Evolutionary conservation across 2,329 filamentous ascomycete genomes (phyloP).

Genomic region (Rutstroemia sp.): DNA sequence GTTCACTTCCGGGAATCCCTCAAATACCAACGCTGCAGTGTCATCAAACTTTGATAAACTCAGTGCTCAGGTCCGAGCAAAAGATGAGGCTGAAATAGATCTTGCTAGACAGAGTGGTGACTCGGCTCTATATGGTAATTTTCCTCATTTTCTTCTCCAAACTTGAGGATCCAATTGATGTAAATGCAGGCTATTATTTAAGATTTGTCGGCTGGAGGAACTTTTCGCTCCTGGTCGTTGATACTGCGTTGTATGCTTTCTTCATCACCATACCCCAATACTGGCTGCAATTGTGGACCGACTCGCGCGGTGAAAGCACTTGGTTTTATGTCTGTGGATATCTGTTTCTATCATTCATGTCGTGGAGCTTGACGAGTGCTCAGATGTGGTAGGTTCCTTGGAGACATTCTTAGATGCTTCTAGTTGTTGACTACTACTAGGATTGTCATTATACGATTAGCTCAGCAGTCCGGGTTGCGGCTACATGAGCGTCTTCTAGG

Average conservation of each 20-base stretch:
- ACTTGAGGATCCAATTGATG: neutral
- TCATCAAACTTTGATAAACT: constrained; percentile 14
- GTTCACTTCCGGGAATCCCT: neutral
- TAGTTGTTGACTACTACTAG: neutral
- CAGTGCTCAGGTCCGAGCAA: constrained; percentile 11
- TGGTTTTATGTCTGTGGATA: neutral
- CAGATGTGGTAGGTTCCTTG: constrained; percentile 3
- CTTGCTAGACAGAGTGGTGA: constrained; percentile 21
- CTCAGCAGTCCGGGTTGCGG: constrained; percentile 31
- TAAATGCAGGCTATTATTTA: constrained; percentile 2
- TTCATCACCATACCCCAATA: constrained; percentile 4
- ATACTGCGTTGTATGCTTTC: neutral
- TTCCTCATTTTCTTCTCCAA: neutral
- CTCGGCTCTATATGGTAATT: constrained; percentile 16
- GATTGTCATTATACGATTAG: constrained; percentile 25
- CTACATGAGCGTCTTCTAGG: constrained; percentile 29
- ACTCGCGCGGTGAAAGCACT: neutral
- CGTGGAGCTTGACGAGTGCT: neutral
- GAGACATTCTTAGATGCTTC: neutral
- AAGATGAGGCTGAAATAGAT: constrained; percentile 18
- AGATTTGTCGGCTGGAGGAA: neutral
- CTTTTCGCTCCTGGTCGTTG: neutral
- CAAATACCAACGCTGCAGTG: constrained; percentile 4
- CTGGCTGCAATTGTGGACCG: neutral
- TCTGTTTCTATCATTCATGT: neutral